Conservation (phyloP, 805 yeast genomes). For the Candida hungchunana region DNA sequence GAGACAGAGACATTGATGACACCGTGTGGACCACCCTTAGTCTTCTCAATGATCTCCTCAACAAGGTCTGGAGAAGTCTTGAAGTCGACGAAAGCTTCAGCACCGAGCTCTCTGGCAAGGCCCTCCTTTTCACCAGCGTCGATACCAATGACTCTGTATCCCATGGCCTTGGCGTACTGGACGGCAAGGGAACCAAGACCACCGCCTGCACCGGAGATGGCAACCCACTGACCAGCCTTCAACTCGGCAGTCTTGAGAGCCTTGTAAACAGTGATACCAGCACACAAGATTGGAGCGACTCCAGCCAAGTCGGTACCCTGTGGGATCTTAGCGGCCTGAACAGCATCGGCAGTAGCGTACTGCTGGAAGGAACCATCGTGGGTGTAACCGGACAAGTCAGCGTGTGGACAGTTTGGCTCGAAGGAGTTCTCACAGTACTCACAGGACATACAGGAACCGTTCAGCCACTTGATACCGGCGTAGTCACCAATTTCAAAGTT, state of each 20-base stretch:
- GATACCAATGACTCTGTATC: constrained; percentile 60
- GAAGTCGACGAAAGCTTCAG: constrained; percentile 59
- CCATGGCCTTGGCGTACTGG: constrained; percentile 73
- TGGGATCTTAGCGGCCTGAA: constrained; percentile 79
- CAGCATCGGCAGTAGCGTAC: constrained; percentile 83
- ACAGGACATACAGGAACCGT: constrained; percentile 57
- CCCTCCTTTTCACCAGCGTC: constrained; percentile 59
- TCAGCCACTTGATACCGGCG: constrained; percentile 64
- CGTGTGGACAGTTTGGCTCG: constrained; percentile 65
- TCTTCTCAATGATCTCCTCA: constrained; percentile 46
- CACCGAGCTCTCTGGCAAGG: constrained; percentile 43
- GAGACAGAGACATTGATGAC: constrained; percentile 69
- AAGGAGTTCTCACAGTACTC: constrained; percentile 49
- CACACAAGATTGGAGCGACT: constrained; percentile 81
- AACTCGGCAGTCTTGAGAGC: constrained; percentile 76
- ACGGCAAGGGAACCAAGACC: constrained; percentile 70
- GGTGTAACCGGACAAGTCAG: constrained; percentile 75
- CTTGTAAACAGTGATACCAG: constrained; percentile 88
- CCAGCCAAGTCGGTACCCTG: constrained; percentile 66
- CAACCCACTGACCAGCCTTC: constrained; percentile 66
- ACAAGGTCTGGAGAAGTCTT: constrained; percentile 48
- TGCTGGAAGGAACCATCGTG: constrained; percentile 90
- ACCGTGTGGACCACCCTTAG: constrained; percentile 72
- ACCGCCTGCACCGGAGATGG: constrained; percentile 72
- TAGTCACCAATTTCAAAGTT: constrained; percentile 56